Conservation (phyloP, 345 rosid species). For the Reutealis trisperma region DNA sequence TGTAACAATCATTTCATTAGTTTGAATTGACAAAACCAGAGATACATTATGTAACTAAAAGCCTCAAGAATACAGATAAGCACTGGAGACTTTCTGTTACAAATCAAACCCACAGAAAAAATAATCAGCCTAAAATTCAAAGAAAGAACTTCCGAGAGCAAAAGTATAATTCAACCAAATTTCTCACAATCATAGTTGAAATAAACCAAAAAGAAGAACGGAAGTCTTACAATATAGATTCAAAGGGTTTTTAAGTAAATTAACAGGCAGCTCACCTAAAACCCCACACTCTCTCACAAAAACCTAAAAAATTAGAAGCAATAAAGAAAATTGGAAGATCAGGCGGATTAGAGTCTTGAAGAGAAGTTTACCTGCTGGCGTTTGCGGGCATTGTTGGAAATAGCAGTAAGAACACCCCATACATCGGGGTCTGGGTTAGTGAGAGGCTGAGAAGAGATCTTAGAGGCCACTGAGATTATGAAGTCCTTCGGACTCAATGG, state of each 20-base stretch:
- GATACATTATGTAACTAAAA: not conserved
- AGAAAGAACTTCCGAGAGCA: not conserved
- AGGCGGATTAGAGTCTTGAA: not conserved
- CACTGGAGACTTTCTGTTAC: not conserved
- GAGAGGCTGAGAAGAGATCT: conserved; percentile 68
- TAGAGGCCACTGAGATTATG: conserved; percentile 61
- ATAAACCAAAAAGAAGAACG: not conserved
- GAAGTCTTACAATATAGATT: too few species aligned
- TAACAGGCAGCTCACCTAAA: not conserved
- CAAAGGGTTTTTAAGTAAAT: not conserved
- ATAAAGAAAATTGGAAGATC: not conserved
- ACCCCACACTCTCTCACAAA: not conserved
- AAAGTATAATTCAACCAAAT: not conserved
- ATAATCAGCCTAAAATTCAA: not conserved
- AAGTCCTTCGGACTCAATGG: conserved; percentile 46
- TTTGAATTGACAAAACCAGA: conserved; percentile 9
- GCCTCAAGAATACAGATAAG: not conserved
- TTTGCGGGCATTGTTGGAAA: conserved; percentile 72
- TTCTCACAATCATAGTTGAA: not conserved
- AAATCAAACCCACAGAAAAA: not conserved
- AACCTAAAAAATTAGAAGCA: not conserved
- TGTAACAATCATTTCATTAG: conserved; percentile 27
- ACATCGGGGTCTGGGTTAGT: conserved; percentile 61
- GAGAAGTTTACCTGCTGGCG: conserved; percentile 59
- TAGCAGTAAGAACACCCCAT: conserved; percentile 95